A percentile compares a stretch with the other conserved stretches of the same genome.
These are phyloP conservation scores for Echites panduratus DNA, from an alignment of 257 asterid species.

Conservation along the genomic window DNA sequence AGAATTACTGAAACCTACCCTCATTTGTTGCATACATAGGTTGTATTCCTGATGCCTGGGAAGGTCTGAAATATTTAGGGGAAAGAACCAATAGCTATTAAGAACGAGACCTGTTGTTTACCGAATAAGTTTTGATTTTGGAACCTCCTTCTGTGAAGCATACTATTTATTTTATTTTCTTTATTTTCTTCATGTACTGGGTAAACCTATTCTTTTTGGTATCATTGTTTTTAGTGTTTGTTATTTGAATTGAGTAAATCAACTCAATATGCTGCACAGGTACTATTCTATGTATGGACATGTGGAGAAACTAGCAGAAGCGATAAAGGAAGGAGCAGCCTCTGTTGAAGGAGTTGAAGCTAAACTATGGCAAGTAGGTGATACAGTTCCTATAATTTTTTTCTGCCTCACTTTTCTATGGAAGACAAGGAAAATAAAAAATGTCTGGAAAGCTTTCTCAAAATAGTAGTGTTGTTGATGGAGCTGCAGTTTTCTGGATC, in stretches of 20 bases:
- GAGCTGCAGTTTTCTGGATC: neutral
- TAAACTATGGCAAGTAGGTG: constrained; percentile 64
- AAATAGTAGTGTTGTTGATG: neutral
- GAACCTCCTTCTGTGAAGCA: neutral
- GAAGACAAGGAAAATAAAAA: neutral
- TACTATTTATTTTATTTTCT: neutral
- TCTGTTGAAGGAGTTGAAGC: constrained; percentile 80
- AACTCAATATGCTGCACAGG: constrained; percentile 23
- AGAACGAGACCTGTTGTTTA: neutral
- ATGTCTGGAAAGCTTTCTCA: neutral
- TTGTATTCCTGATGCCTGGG: neutral
- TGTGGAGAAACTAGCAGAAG: constrained; percentile 77
- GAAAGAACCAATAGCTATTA: neutral
- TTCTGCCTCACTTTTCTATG: neutral
- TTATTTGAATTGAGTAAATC: constrained; percentile 3
- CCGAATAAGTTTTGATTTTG: neutral
- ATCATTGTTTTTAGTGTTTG: neutral
- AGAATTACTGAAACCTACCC: neutral
- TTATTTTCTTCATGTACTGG: no score
- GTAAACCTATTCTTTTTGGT: no score
- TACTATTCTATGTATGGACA: constrained; percentile 77
- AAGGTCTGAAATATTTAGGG: neutral
- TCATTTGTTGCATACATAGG: neutral
- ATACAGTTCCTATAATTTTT: constrained; percentile 12
- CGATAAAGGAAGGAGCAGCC: constrained; percentile 65